phyloP scores from a whole-genome alignment of 2,329 filamentous ascomycete genomes.

The Paecilomyces fulvus region DNA sequence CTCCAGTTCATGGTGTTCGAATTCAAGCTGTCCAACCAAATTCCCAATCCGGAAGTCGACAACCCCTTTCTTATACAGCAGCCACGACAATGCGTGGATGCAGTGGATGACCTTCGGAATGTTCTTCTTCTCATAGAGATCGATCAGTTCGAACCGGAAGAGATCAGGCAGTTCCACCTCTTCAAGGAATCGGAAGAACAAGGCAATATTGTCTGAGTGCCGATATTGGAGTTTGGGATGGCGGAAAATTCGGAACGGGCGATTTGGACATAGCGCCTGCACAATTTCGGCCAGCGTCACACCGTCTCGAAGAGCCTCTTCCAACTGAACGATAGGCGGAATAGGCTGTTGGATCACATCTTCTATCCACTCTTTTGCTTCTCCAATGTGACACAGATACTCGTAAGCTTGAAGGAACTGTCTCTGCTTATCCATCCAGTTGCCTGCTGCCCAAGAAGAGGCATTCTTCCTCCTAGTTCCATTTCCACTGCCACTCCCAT shows the following conservation, averaged over 20 bases:
- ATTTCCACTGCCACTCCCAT: constrained; percentile 33
- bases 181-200: constrained; percentile 89
- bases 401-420: constrained; percentile 97
- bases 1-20: constrained; percentile 95
- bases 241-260: constrained; percentile 73
- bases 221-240: constrained; percentile 80
- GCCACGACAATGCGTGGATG: constrained; percentile 92
- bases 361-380: constrained; percentile 99
- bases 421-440: constrained; percentile 98
- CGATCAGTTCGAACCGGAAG: constrained; percentile 93
- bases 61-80: constrained; percentile 91
- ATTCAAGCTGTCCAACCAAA: constrained; percentile 89
- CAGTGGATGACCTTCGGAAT: constrained; percentile 99
- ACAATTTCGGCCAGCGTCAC: constrained; percentile 93
- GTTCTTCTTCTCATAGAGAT: constrained; percentile 99
- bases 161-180: constrained; percentile 89
- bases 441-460: constrained; percentile 70
- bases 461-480: constrained; percentile 41
- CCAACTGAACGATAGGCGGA: constrained; percentile 84
- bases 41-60: constrained; percentile 96
- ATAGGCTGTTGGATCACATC: constrained; percentile 77
- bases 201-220: constrained; percentile 95
- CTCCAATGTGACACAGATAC: constrained; percentile 96
- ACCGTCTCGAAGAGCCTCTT: constrained; percentile 85
- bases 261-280: constrained; percentile 72